A percentile compares a stretch with the other conserved stretches of the same genome.
Conservation (phyloP, 345 rosid species). For the Hibiscus mutabilis region DNA sequence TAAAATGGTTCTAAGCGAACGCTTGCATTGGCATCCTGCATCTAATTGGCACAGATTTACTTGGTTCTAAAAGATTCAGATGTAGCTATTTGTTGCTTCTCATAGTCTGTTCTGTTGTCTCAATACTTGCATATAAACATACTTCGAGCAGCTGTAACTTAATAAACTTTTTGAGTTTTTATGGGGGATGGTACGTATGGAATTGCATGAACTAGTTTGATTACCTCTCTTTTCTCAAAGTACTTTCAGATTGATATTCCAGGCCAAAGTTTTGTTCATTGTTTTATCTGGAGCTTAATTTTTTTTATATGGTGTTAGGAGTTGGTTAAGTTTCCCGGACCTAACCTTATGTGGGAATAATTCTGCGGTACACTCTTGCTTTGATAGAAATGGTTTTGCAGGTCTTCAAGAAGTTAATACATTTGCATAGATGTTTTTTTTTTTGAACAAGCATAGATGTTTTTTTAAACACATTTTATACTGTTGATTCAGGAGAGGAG, state of each 20-base stretch:
- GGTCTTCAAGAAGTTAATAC: background rate
- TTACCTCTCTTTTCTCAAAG: background rate
- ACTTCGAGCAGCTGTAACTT: background rate
- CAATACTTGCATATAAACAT: background rate
- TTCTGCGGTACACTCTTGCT: background rate
- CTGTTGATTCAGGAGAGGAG: conserved; percentile 42
- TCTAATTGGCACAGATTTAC: background rate
- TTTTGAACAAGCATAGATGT: no score
- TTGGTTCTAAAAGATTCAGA: background rate
- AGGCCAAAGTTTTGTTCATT: background rate
- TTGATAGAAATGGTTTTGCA: background rate
- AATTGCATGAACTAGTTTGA: background rate
- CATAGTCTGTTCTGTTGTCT: background rate
- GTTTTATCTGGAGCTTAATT: background rate
- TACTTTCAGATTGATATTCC: background rate
- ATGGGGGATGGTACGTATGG: background rate
- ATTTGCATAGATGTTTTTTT: background rate
- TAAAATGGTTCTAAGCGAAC: background rate
- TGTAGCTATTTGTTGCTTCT: background rate
- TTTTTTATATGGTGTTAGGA: background rate
- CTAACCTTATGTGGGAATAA: background rate
- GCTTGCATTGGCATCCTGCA: background rate
- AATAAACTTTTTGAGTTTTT: background rate
- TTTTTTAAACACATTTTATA: background rate
- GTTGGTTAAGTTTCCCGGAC: background rate